phyloP scores from a whole-genome alignment of 2,329 filamentous ascomycete genomes.

The Lecanicillium sp. region DNA sequence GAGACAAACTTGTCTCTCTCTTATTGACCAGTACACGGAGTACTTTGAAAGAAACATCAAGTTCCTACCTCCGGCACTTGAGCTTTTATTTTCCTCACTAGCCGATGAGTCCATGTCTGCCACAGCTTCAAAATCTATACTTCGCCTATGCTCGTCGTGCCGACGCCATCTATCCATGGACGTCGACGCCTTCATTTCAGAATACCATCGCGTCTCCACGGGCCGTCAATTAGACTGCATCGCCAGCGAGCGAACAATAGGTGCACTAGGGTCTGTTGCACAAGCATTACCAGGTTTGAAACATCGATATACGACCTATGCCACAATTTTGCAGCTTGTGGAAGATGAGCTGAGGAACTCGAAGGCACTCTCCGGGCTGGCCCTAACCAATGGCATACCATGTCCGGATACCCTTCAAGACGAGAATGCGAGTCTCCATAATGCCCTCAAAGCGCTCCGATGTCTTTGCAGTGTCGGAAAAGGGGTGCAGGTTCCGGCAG shows the following conservation, averaged over 20 bases:
- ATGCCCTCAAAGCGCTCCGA: conserved; percentile 49
- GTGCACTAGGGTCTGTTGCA: conserved; percentile 66
- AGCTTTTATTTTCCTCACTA: conserved; percentile 65
- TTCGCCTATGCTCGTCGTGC: conserved; percentile 67
- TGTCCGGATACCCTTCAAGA: conserved; percentile 20
- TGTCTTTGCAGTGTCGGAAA: conserved; percentile 65
- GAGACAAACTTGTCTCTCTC: conserved; percentile 58
- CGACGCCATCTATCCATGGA: conserved; percentile 60
- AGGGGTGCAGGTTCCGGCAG: conserved; percentile 60
- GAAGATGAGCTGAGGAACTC: conserved; percentile 40
- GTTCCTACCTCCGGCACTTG: conserved; percentile 61
- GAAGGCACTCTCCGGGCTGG: neutral
- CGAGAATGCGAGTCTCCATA: conserved; percentile 37
- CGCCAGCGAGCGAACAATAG: conserved; percentile 65
- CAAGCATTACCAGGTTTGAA: conserved; percentile 58
- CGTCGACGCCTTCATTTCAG: conserved; percentile 58
- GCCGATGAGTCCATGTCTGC: conserved; percentile 52
- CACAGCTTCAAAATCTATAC: conserved; percentile 68
- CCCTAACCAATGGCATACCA: neutral
- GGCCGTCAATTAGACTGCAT: conserved; percentile 47
- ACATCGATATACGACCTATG: conserved; percentile 44
- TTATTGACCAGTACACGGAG: conserved; percentile 65
- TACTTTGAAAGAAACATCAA: conserved; percentile 66
- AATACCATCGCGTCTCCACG: conserved; percentile 60
- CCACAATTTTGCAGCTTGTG: conserved; percentile 52